Conservation (phyloP, 495 filamentous ascomycete genomes). For the Pseudevernia furfuracea region DNA sequence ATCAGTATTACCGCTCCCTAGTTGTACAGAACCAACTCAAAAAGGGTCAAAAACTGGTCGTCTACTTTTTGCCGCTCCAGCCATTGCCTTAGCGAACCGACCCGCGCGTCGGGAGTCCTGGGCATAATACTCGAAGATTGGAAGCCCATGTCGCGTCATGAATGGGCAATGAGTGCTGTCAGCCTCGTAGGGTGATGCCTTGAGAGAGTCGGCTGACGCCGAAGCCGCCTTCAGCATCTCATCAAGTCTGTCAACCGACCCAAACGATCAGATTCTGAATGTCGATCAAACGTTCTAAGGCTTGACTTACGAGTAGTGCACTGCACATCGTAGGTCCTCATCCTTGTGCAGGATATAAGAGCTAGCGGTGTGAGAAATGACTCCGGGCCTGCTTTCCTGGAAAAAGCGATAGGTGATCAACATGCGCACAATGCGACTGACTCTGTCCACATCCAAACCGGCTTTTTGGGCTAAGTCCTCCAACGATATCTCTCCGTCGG, state of each 20-base stretch:
- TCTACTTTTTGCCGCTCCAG: constrained; percentile 21
- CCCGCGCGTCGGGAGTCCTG: constrained; percentile 21
- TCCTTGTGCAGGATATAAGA: not conserved
- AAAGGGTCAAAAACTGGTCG: no score
- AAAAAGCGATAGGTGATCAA: constrained; percentile 30
- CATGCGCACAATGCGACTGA: constrained; percentile 23
- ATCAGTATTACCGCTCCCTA: not conserved
- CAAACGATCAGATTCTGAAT: not conserved
- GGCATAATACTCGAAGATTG: constrained; percentile 29
- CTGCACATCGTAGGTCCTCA: not conserved
- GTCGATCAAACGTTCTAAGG: not conserved
- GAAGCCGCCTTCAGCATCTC: constrained; percentile 31
- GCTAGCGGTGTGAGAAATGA: constrained; percentile 10
- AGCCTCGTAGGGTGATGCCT: constrained; percentile 13
- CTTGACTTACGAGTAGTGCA: not conserved
- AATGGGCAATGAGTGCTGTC: constrained; percentile 25
- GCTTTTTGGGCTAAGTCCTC: constrained; percentile 25
- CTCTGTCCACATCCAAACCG: constrained; percentile 27
- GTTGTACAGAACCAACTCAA: not conserved
- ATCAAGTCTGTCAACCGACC: constrained; percentile 21
- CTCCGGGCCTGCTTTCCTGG: constrained; percentile 22
- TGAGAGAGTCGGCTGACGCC: constrained; percentile 14
- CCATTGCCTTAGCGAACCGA: constrained; percentile 29
- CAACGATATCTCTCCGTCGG: constrained; percentile 15
- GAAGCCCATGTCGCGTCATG: constrained; percentile 19